Percentiles rank a stretch among this genome's conserved stretches.
phyloP scores from a whole-genome alignment of 768 basidiomycete species.

The Leccinellum rugosiceps region DNA sequence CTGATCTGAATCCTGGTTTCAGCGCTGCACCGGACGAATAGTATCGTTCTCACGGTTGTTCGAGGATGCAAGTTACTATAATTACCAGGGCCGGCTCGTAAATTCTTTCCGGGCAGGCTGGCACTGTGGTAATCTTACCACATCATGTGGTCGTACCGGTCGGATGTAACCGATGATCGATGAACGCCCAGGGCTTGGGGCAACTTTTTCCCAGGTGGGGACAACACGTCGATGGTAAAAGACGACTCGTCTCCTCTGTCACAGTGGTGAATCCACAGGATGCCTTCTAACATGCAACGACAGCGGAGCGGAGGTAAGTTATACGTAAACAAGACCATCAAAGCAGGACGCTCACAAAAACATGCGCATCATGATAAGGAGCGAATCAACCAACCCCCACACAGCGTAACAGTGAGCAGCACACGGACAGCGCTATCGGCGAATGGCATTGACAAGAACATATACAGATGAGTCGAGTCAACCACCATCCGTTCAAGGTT shows the following conservation, averaged over 20 bases:
- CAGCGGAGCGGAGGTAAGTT: neutral
- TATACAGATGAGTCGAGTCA: neutral
- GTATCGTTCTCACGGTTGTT: neutral
- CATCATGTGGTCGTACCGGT: neutral
- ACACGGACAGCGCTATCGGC: neutral
- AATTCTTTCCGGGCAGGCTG: neutral
- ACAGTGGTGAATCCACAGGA: neutral
- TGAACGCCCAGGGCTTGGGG: neutral
- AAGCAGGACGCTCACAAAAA: neutral
- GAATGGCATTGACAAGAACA: neutral
- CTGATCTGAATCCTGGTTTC: neutral
- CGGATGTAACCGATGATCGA: neutral
- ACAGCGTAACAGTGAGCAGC: neutral
- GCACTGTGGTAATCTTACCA: neutral
- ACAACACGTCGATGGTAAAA: neutral
- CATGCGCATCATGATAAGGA: neutral
- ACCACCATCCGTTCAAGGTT: neutral
- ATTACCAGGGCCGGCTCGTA: neutral
- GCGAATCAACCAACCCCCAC: fast-evolving
- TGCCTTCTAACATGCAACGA: neutral
- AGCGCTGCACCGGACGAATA: neutral
- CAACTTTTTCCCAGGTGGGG: neutral
- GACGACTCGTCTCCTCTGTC: neutral
- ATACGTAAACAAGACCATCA: neutral
- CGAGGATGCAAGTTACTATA: too few relatives aligned